These are phyloP conservation scores for Albizia julibrissin DNA, from an alignment of 306 rosid genomes.

Conservation along the genomic window DNA sequence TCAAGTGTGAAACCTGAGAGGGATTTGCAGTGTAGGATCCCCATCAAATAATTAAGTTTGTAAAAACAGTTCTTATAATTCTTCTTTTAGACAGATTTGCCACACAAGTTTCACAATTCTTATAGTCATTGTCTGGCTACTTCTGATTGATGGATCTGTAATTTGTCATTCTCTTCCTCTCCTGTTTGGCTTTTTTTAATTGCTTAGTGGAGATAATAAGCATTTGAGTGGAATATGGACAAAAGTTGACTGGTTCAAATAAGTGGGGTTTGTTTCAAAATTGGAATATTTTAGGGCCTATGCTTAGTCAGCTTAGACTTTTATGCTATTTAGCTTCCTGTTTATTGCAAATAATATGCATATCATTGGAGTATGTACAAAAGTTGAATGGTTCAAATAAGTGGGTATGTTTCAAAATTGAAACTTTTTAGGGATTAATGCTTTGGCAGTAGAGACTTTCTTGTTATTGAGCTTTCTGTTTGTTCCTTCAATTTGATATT, in stretches of 20 bases:
- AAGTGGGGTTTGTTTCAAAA: constrained; percentile 29
- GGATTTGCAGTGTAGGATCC: constrained; percentile 59
- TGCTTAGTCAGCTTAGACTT: constrained; percentile 27
- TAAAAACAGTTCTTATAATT: constrained; percentile 43
- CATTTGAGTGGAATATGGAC: neutral
- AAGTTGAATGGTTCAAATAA: constrained; percentile 3
- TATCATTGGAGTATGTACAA: constrained; percentile 9
- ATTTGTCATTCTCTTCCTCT: constrained; percentile 31
- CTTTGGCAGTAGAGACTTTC: neutral
- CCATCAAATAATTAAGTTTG: constrained; percentile 60
- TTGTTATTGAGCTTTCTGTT: constrained; percentile 27
- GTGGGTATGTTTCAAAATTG: neutral
- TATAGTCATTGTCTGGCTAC: constrained; percentile 15
- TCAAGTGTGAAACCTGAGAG: constrained; percentile 69
- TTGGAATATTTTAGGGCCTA: constrained; percentile 23
- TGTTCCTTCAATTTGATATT: constrained; percentile 44
- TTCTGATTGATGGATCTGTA: constrained; percentile 11
- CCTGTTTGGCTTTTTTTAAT: constrained; percentile 15
- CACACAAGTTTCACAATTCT: constrained; percentile 35
- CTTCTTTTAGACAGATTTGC: constrained; percentile 36
- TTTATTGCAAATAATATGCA: constrained; percentile 3
- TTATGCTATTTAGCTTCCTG: neutral
- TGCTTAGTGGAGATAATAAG: constrained; percentile 30
- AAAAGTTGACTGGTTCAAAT: neutral
- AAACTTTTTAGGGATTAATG: neutral